Conservation (phyloP, 2,329 filamentous ascomycete species). For the Aspergillus unguis region DNA sequence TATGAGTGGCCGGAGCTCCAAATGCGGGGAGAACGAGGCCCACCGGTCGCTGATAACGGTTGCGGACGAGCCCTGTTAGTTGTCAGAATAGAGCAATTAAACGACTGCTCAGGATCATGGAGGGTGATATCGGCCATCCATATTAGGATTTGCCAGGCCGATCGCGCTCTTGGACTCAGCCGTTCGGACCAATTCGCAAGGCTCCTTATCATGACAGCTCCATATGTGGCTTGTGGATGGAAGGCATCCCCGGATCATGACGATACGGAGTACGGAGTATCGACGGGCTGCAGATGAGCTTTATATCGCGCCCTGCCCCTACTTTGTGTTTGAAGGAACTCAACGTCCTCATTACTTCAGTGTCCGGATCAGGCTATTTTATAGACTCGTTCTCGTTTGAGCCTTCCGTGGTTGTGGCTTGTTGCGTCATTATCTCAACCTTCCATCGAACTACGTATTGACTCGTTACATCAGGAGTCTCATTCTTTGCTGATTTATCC, state of each 20-base stretch:
- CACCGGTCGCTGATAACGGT: slow-evolving; percentile 24
- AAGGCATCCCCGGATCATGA: neutral
- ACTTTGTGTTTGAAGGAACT: too few relatives aligned
- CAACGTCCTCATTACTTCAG: neutral
- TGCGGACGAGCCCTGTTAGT: slow-evolving; percentile 17
- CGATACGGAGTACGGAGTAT: neutral
- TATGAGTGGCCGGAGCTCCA: slow-evolving; percentile 11
- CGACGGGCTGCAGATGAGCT: neutral
- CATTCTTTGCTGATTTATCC: neutral
- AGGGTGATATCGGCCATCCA: slow-evolving; percentile 10
- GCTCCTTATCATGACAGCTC: slow-evolving; percentile 10
- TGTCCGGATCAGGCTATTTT: neutral
- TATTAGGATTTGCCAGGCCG: slow-evolving; percentile 1
- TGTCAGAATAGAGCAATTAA: slow-evolving; percentile 20
- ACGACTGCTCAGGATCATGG: slow-evolving; percentile 3
- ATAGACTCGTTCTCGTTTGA: neutral
- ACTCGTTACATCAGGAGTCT: slow-evolving; percentile 4
- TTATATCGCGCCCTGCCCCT: too few relatives aligned
- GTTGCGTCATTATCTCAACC: slow-evolving; percentile 2
- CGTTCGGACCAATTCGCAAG: slow-evolving; percentile 10
- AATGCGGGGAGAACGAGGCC: slow-evolving; percentile 19
- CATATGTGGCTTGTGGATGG: neutral
- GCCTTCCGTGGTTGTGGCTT: slow-evolving; percentile 4
- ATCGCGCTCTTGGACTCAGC: slow-evolving; percentile 6
- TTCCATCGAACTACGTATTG: neutral